Percentiles rank a stretch among this genome's conserved stretches.
phyloP scores from a whole-genome alignment of 441 rosid species.

The Mallotus japonicus region DNA sequence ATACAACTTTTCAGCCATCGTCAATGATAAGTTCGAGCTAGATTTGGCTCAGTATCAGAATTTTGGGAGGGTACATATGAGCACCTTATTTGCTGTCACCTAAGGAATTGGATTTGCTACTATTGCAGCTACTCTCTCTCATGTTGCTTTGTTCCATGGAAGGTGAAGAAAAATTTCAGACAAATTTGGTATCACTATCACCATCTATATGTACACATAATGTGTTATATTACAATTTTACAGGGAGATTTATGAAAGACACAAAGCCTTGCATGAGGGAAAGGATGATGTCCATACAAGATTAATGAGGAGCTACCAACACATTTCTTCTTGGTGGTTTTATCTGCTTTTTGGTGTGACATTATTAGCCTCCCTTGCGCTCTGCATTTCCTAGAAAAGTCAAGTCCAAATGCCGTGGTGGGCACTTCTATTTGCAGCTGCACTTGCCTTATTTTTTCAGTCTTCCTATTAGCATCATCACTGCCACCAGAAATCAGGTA shows the following conservation, averaged over 20 bases:
- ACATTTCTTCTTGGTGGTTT: constrained; percentile 49
- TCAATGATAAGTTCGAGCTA: constrained; percentile 30
- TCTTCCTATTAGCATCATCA: constrained; percentile 41
- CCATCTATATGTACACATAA: too few species aligned
- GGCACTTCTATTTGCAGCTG: constrained; percentile 42
- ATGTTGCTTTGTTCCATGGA: constrained; percentile 41
- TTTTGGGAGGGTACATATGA: constrained; percentile 30
- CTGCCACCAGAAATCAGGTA: constrained; percentile 50
- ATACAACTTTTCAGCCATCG: constrained; percentile 27
- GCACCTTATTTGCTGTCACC: constrained; percentile 37
- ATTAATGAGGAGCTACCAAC: constrained; percentile 36
- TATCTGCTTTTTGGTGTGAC: constrained; percentile 26
- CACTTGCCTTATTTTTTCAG: constrained; percentile 39
- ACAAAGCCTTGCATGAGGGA: constrained; percentile 28
- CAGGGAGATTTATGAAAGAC: constrained; percentile 40
- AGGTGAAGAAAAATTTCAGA: constrained; percentile 24
- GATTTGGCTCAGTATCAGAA: constrained; percentile 27
- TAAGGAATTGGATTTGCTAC: constrained; percentile 38
- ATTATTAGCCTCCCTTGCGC: constrained; percentile 28
- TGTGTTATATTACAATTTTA: background rate
- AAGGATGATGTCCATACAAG: constrained; percentile 41
- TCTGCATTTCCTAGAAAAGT: constrained; percentile 31
- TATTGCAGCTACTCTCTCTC: constrained; percentile 36
- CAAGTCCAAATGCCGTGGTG: constrained; percentile 51
- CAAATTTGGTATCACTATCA: too few species aligned